These are phyloP conservation scores for Pleurotus salmoneostramineus DNA, from an alignment of 768 basidiomycete species.

Conservation along the genomic window DNA sequence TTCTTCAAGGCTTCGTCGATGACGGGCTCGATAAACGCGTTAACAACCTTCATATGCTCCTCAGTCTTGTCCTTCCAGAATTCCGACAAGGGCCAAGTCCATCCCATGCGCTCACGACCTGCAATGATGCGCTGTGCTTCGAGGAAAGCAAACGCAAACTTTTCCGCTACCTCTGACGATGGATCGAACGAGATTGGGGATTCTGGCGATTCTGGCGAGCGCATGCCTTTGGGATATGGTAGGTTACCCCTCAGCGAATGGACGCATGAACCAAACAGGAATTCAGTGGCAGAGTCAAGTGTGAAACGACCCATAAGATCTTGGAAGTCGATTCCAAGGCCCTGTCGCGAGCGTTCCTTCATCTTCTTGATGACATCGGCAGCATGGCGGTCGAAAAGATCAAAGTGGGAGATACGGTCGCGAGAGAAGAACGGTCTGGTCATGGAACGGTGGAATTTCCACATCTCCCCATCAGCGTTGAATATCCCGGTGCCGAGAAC, in stretches of 20 bases:
- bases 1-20: slow-evolving; percentile 43
- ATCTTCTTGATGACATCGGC: slow-evolving; percentile 38
- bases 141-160: slow-evolving; percentile 48
- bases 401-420: slow-evolving; percentile 56
- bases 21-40: slow-evolving; percentile 49
- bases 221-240: slow-evolving; percentile 46
- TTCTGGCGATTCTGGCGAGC: neutral
- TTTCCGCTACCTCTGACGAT: slow-evolving; percentile 20
- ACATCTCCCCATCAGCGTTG: slow-evolving; percentile 66
- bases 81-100: slow-evolving; percentile 53
- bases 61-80: slow-evolving; percentile 40
- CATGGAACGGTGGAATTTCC: slow-evolving; percentile 62
- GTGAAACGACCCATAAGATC: slow-evolving; percentile 62
- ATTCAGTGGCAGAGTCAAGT: slow-evolving; percentile 63
- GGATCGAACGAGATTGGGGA: slow-evolving; percentile 14
- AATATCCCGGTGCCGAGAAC: slow-evolving; percentile 66
- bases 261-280: slow-evolving; percentile 59
- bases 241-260: slow-evolving; percentile 47
- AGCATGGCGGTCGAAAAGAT: slow-evolving; percentile 55
- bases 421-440: slow-evolving; percentile 60
- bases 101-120: slow-evolving; percentile 38
- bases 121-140: slow-evolving; percentile 41
- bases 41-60: slow-evolving; percentile 48
- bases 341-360: slow-evolving; percentile 43
- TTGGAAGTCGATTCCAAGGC: slow-evolving; percentile 58